These are phyloP conservation scores for Raffaelea arxii DNA, from an alignment of 2,329 filamentous ascomycete genomes.

Conservation along the genomic window DNA sequence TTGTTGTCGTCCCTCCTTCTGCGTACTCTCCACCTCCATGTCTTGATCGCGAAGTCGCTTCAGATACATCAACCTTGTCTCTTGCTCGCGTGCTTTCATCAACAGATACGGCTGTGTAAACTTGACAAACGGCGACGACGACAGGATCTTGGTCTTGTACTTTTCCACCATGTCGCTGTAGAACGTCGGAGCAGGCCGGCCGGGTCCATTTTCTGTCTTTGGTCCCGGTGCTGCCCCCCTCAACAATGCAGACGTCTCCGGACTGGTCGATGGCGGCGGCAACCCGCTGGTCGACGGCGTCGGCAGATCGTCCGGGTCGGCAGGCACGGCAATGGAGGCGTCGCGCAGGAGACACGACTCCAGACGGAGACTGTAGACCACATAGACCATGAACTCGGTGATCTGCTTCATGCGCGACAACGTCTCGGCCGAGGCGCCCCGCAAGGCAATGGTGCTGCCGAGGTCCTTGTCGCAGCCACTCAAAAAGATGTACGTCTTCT, in stretches of 20 bases:
- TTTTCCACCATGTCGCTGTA: conserved; percentile 94
- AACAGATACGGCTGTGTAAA: conserved; percentile 90
- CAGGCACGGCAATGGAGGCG: conserved; percentile 77
- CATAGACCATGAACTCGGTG: conserved; percentile 98
- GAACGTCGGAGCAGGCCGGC: conserved; percentile 62
- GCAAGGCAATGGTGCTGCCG: conserved; percentile 87
- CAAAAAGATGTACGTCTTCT: conserved; percentile 93
- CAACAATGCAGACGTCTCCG: no score
- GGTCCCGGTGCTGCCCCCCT: neutral
- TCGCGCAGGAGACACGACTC: conserved; percentile 92
- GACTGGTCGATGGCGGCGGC: no score
- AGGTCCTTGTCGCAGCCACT: conserved; percentile 84
- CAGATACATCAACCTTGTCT: conserved; percentile 72
- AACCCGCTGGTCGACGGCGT: no score
- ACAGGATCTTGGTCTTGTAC: conserved; percentile 85
- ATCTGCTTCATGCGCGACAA: conserved; percentile 80
- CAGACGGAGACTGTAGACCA: conserved; percentile 93
- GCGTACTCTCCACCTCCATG: conserved; percentile 48
- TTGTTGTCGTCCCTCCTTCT: conserved; percentile 52
- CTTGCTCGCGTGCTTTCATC: conserved; percentile 85
- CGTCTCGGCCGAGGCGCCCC: conserved; percentile 63
- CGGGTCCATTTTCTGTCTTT: neutral
- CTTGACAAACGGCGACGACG: conserved; percentile 90
- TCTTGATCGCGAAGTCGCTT: conserved; percentile 75
- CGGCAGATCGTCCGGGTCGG: conserved; percentile 41